Evolutionary conservation across 2,329 filamentous ascomycete genomes (phyloP).

Genomic region (Arthrobotrys megalospora): DNA sequence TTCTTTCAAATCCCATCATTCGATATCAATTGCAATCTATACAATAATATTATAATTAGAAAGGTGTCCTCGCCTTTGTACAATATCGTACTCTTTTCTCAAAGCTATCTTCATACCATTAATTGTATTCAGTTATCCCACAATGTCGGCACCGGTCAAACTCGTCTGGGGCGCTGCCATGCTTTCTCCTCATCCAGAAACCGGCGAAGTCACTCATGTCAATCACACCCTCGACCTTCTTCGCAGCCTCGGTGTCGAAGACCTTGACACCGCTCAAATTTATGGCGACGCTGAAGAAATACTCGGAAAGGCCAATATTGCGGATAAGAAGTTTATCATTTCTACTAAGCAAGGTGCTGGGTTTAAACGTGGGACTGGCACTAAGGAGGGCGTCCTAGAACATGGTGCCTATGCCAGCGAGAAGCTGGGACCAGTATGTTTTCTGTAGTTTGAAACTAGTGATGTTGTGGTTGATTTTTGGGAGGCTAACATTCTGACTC

Average conservation of each 20-base stretch:
- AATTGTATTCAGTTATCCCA: background rate
- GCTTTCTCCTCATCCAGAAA: conserved; percentile 51
- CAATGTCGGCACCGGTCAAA: conserved; percentile 30
- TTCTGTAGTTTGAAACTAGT: background rate
- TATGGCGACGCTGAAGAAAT: conserved; percentile 42
- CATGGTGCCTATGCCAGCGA: conserved; percentile 42
- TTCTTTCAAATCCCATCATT: background rate
- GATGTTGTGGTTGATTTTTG: background rate
- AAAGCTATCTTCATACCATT: background rate
- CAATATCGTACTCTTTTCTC: background rate
- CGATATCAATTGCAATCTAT: conserved; percentile 3
- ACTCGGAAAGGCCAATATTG: conserved; percentile 35
- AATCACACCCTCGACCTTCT: conserved; percentile 39
- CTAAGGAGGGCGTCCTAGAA: conserved; percentile 29
- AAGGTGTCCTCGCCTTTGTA: background rate
- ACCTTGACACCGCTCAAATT: conserved; percentile 54
- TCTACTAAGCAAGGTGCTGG: conserved; percentile 46
- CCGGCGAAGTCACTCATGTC: conserved; percentile 37
- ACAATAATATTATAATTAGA: background rate
- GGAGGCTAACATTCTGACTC: conserved; percentile 8
- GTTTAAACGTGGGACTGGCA: conserved; percentile 29
- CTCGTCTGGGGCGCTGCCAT: conserved; percentile 44
- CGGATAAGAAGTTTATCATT: conserved; percentile 45
- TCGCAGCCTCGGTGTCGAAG: conserved; percentile 34
- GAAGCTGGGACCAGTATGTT: conserved; percentile 52